These are phyloP conservation scores for Blepharisma japonicum DNA, from an alignment of 73 alveolate species.

Conservation along the genomic window DNA sequence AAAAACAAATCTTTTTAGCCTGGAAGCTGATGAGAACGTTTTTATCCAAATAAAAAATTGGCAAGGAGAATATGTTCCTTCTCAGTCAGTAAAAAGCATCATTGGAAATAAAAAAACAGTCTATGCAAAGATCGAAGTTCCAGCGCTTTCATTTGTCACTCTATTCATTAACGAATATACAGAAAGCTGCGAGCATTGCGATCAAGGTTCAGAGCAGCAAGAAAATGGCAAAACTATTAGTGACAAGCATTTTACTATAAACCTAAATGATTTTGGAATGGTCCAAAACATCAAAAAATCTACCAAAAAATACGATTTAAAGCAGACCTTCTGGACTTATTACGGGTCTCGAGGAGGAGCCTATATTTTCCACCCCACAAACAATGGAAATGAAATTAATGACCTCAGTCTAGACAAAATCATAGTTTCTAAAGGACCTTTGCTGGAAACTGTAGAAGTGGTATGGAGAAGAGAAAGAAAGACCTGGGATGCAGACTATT, in stretches of 20 bases:
- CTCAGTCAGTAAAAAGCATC: neutral
- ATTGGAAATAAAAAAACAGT: neutral
- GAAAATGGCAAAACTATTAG: neutral
- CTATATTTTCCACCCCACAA: no score
- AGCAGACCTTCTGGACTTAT: no score
- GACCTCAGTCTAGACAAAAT: no score
- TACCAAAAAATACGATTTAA: no score
- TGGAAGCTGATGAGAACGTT: neutral
- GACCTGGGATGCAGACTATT: no score
- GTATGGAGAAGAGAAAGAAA: neutral
- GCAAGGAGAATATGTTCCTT: neutral
- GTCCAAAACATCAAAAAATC: no score
- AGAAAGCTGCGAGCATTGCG: neutral
- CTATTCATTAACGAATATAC: neutral
- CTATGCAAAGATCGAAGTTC: neutral
- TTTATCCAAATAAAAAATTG: neutral
- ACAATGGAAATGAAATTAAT: no score
- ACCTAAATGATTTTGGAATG: no score
- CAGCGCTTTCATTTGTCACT: neutral
- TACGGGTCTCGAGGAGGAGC: no score
- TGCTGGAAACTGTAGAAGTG: neutral
- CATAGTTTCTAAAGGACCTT: neutral
- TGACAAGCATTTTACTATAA: neutral
- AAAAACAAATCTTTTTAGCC: neutral
- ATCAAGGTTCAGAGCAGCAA: neutral